phyloP scores from a whole-genome alignment of 1,284 basidiomycete genomes.

The Pyrrhoderma lamaoense region DNA sequence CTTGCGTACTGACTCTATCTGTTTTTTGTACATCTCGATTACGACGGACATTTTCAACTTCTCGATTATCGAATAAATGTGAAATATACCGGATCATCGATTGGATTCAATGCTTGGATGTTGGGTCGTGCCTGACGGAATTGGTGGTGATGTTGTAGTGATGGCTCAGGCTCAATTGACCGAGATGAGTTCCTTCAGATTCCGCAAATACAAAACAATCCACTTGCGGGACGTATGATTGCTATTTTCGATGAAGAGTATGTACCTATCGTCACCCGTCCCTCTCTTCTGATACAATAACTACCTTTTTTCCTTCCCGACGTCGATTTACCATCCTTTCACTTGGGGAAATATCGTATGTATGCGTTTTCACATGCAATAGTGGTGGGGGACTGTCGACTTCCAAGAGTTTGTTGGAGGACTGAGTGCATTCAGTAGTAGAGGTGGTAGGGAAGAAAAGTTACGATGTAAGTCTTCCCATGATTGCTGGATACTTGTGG shows the following conservation, averaged over 20 bases:
- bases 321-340: too few species aligned
- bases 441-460: constrained; percentile 95
- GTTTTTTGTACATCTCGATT: too few species aligned
- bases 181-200: constrained; percentile 98
- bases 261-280: constrained; percentile 28
- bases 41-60: constrained; percentile 10
- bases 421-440: constrained; percentile 92
- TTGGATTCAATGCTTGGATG: background rate
- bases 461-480: constrained; percentile 66
- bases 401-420: constrained; percentile 99
- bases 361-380: constrained; percentile 33
- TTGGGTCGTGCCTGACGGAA: constrained; percentile 1
- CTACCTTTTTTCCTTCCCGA: too few species aligned
- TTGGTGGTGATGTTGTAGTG: too few species aligned
- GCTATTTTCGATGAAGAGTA: constrained; percentile 99
- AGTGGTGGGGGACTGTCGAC: constrained; percentile 97
- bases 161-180: constrained; percentile 96
- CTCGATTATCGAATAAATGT: too few species aligned
- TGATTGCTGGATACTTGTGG: background rate
- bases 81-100: background rate
- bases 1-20: too few species aligned
- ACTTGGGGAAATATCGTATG: background rate
- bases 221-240: constrained; percentile 94
- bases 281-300: too few species aligned
- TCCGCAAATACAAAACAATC: constrained; percentile 98